Evolutionary conservation across 2,329 filamentous ascomycete genomes (phyloP), one percentile per base, ranked within the genome.

Genomic region (Pyrenochaeta sp.): DNA sequence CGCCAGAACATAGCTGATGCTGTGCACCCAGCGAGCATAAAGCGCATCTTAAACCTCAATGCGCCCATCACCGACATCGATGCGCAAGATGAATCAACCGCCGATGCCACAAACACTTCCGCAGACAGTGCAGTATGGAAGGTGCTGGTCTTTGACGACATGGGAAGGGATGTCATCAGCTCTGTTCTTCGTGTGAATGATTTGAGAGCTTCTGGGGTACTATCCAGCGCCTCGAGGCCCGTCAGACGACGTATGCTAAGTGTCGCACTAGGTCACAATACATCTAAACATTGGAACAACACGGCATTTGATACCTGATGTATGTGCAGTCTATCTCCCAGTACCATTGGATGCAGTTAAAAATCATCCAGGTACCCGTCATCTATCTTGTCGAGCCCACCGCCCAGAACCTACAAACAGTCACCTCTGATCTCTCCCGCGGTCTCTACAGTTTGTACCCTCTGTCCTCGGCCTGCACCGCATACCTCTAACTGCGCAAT

Each of bases 381-480:
- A 88, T 99, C 57, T 99, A 99, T 73, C 85, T 99, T n/a, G 84
- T 99, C 68, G 94, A 99, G 69, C 95, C 95, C 14, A 96, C 87
- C 10, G 75, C 86, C 9, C 82, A 87, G 56, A 98, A 98, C 74
- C 83, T 97, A 43, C 84, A 93, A 70, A 82, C 84, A 40, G 94
- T 99, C 55, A 95, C 92, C 11, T 86, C 82, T 62, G 96, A 99
- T 73, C 85, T 99, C 12, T 86, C 93, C 58, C 91, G 89, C 60
- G 91, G 89, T 42, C 85, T 99, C 23, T 99, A 99, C 77, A 69
- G 56, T 52, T 27, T 9, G 23, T 27, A 27, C 23, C 4, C 9
- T 17, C 9, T 17, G 47, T 43, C 21, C 29, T 30, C 31, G 21
- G n/a, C 5, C 6, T 11, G 29, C 10, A 11, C 40, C 12, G 12